phyloP scores from a whole-genome alignment of 2,329 filamentous ascomycete species.

The Aspergillus bombycis region DNA sequence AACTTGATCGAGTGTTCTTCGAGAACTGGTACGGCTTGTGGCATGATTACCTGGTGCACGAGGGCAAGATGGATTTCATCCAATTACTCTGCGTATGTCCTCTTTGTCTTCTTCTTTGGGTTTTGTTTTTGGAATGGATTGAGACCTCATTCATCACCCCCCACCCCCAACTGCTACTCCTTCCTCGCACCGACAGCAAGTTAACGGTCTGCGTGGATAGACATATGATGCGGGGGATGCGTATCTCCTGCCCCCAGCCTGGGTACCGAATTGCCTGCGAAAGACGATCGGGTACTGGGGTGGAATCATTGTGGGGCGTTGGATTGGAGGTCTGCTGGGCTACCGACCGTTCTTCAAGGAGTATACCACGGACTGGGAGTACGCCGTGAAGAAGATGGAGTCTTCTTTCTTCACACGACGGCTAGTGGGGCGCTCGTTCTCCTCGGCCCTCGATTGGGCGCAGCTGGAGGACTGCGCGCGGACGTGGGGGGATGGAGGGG shows the following conservation, averaged over 20 bases:
- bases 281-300: neutral
- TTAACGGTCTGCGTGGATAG: neutral
- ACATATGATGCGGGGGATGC: neutral
- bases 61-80: neutral
- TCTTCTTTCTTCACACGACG: conserved; percentile 9
- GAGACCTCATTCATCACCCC: too few relatives aligned
- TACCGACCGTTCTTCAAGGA: conserved; percentile 18
- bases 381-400: conserved; percentile 16
- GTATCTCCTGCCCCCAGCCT: neutral
- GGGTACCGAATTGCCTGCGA: neutral
- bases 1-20: conserved; percentile 1
- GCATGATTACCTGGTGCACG: conserved; percentile 1
- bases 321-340: conserved; percentile 7
- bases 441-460: neutral
- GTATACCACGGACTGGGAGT: conserved; percentile 18
- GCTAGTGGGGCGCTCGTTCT: neutral
- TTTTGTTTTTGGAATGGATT: neutral
- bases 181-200: neutral
- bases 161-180: neutral
- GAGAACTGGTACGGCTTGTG: conserved; percentile 4
- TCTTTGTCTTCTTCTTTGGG: neutral
- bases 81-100: conserved; percentile 1
- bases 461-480: neutral
- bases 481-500: neutral
- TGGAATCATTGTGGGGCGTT: conserved; percentile 1